phyloP scores from a whole-genome alignment of 108 stramenopile species.

The Pseudonitzschia pungens region DNA sequence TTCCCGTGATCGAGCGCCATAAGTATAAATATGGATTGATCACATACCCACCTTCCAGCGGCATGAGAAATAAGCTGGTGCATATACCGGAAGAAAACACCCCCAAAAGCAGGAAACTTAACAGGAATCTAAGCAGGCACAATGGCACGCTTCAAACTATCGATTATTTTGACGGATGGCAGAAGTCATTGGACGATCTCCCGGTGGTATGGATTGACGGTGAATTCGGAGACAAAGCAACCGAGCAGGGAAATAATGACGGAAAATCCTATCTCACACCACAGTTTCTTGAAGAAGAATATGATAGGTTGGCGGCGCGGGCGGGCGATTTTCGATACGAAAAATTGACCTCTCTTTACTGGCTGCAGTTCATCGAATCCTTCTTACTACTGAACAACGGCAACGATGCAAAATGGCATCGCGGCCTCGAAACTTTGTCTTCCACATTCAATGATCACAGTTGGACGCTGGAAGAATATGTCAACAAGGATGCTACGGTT shows the following conservation, averaged over 20 bases:
- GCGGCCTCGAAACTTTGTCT: not conserved
- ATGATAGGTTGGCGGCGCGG: slow-evolving; percentile 27
- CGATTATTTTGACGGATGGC: slow-evolving; percentile 42
- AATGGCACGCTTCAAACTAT: slow-evolving; percentile 5
- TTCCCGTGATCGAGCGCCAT: slow-evolving; percentile 50
- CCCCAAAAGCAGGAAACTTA: no score
- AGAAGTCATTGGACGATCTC: slow-evolving; percentile 39
- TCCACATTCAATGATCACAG: not conserved
- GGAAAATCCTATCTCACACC: slow-evolving; percentile 51
- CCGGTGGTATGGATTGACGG: slow-evolving; percentile 48
- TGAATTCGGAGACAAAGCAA: not conserved
- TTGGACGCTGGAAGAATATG: not conserved
- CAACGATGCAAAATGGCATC: not conserved
- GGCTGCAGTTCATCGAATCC: slow-evolving; percentile 45
- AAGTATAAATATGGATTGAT: slow-evolving; percentile 12
- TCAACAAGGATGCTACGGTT: not conserved
- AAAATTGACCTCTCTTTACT: slow-evolving; percentile 47
- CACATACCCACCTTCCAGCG: not conserved
- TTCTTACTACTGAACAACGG: not conserved
- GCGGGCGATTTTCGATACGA: slow-evolving; percentile 32
- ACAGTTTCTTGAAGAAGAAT: slow-evolving; percentile 37
- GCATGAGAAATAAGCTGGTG: not conserved
- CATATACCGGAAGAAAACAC: not conserved
- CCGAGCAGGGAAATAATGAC: slow-evolving; percentile 19
- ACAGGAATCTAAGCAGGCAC: not conserved